Base-by-base conservation (phyloP, 257 asterid species). In the Anisodus acutangulus region DNA sequence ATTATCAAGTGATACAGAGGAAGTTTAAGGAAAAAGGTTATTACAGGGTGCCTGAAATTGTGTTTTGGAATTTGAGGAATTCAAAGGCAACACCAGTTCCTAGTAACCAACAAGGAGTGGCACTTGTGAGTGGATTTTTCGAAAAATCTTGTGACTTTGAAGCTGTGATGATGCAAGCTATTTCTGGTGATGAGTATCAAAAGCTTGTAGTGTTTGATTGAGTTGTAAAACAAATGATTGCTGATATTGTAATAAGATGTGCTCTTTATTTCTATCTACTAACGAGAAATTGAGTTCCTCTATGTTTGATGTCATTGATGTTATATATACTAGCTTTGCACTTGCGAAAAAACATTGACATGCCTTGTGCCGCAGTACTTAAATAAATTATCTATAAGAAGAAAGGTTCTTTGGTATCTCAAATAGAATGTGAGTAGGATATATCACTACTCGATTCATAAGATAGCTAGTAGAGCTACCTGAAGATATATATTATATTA, bases 21-120 rank as follows among this genome's bases (percentile, higher is more conserved):
- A 70, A 17, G 55, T 70, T 70, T n/a, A 41, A 41, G 55, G 4
- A 41, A 41, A 70, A 70, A 70, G 79, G 79, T 17, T 70, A 70
- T 70, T 8, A 41, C 55, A 41, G 11, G 79, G 35, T 70, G 79
- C 79, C 55, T 41, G 55, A 41, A 17, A 70, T 70, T 70, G 78
- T 70, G 35, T 70, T 17, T 70, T 70, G 78, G 78, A 41, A 70
- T 70, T 70, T 70, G 55, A 70, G 78, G 78, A 41, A 70, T 70
- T 70, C 78, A 71, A 43, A 43, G 79, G 79, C 58, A 71, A 71
- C 79, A 43, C 58, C 17, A 71, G 79, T 71, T 71, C 79, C 79
- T 43, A n/a, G 79, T 71, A 71, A 71, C 4, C 58, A 71, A 71
- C 2, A 43, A 43, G 79, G 79, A 71, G 79, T 43, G 54, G 39